Evolutionary conservation across 2,329 filamentous ascomycete genomes (phyloP).

Genomic region (Ceratocystiopsis minuta): DNA sequence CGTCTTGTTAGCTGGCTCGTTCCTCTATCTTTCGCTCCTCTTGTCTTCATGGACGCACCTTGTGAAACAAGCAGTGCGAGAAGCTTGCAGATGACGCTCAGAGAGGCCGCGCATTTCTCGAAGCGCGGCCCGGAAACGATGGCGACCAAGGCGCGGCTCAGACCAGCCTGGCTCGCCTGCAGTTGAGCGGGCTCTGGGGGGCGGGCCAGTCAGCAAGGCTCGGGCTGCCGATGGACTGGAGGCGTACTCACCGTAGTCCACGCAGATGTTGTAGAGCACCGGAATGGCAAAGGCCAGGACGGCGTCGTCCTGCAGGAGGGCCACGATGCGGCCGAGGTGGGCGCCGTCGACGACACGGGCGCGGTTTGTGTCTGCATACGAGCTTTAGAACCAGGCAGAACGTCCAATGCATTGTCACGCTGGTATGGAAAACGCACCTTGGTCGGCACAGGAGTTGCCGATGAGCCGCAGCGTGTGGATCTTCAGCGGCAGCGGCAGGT

Average conservation of each 20-base stretch:
- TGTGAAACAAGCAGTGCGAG: conserved; percentile 34
- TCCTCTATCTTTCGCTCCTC: background rate
- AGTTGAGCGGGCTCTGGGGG: conserved; percentile 39
- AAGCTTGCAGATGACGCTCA: conserved; percentile 38
- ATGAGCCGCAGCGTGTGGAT: conserved; percentile 38
- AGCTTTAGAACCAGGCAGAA: too few relatives aligned
- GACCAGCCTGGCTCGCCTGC: conserved; percentile 31
- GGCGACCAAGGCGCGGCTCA: conserved; percentile 30
- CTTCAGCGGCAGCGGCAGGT: conserved; percentile 24
- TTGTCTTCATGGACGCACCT: conserved; percentile 20
- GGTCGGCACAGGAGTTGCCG: conserved; percentile 46
- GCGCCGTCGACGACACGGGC: conserved; percentile 32
- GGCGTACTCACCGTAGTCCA: conserved; percentile 36
- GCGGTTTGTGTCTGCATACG: conserved; percentile 35
- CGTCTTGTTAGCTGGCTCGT: too few relatives aligned
- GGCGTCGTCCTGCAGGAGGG: conserved; percentile 27
- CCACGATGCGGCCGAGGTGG: conserved; percentile 28
- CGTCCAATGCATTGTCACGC: too few relatives aligned
- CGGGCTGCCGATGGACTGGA: too few relatives aligned
- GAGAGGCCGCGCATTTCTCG: conserved; percentile 21
- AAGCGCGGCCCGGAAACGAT: conserved; percentile 29
- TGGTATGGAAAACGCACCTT: conserved; percentile 20
- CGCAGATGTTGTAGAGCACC: conserved; percentile 43
- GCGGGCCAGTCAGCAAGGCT: conserved; percentile 7
- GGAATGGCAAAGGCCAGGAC: conserved; percentile 36